Conservation (phyloP, 345 rosid species). For the Salix dunnii region DNA sequence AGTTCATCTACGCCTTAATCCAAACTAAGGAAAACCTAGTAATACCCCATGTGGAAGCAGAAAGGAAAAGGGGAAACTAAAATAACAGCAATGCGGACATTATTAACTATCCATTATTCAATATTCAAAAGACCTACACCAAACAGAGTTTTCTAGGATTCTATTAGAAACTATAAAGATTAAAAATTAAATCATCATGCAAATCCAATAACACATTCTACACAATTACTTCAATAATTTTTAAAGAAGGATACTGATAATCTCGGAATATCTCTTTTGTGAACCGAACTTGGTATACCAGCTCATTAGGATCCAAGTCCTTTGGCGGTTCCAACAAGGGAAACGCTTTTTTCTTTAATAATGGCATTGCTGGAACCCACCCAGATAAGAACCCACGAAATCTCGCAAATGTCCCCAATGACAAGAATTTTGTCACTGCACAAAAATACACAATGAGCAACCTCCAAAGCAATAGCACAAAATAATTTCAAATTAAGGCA, state of each 20-base stretch:
- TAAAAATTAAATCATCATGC: neutral
- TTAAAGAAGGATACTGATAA: constrained; percentile 73
- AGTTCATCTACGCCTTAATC: constrained; percentile 62
- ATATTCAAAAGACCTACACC: neutral
- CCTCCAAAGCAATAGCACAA: neutral
- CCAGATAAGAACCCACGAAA: neutral
- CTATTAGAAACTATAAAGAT: neutral
- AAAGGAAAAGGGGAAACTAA: neutral
- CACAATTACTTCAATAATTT: neutral
- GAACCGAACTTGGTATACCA: constrained; percentile 84
- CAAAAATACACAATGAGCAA: neutral
- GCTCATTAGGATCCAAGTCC: constrained; percentile 66
- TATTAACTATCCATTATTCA: neutral
- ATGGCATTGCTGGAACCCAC: constrained; percentile 57
- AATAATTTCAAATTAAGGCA: neutral
- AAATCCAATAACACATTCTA: neutral
- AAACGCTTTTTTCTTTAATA: constrained; percentile 67
- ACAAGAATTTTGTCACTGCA: neutral
- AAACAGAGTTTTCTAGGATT: neutral
- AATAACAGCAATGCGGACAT: neutral
- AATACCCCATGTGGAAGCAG: neutral
- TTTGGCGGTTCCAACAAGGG: constrained; percentile 54
- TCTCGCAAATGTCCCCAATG: neutral
- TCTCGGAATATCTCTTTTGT: constrained; percentile 84
- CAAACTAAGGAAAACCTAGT: constrained; percentile 39